Evolutionary conservation across 202 grass and related monocot genomes (phyloP).

Genomic region (Bolboschoenoplectus hybrid): DNA sequence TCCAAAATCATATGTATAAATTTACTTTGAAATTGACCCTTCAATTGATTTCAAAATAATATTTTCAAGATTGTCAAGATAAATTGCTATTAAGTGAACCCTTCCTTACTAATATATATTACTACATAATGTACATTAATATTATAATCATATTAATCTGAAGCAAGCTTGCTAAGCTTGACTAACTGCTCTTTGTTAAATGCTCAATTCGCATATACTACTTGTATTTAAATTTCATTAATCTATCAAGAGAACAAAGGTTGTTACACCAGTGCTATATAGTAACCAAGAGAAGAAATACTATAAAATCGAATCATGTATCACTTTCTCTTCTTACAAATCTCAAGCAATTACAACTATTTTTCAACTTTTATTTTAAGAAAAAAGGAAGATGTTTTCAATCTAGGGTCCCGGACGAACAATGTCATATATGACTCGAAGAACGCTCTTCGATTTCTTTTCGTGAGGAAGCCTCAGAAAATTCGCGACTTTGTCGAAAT

Average conservation of each 20-base stretch:
- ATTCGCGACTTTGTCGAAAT: conserved; percentile 61
- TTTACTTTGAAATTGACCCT: too few species aligned
- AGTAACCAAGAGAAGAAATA: too few species aligned
- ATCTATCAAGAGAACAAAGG: neutral
- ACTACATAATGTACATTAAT: too few species aligned
- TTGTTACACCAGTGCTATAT: neutral
- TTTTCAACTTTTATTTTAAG: conserved; percentile 13
- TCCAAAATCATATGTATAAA: too few species aligned
- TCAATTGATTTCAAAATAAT: too few species aligned
- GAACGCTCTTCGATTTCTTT: conserved; percentile 39
- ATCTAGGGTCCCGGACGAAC: conserved; percentile 33
- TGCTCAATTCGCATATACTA: too few species aligned
- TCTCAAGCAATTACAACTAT: neutral
- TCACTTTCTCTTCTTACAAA: neutral
- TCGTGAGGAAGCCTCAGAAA: conserved; percentile 73
- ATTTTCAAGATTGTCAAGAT: too few species aligned
- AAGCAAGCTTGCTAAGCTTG: too few species aligned
- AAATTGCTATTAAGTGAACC: too few species aligned
- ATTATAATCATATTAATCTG: too few species aligned
- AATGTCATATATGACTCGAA: conserved; percentile 50
- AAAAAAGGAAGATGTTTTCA: neutral
- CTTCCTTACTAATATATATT: too few species aligned
- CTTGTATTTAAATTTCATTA: neutral
- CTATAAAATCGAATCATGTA: neutral
- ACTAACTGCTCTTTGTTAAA: too few species aligned